These are phyloP conservation scores for Dactylonectria estremocensis DNA, from an alignment of 2,329 filamentous ascomycete genomes.

Conservation along the genomic window DNA sequence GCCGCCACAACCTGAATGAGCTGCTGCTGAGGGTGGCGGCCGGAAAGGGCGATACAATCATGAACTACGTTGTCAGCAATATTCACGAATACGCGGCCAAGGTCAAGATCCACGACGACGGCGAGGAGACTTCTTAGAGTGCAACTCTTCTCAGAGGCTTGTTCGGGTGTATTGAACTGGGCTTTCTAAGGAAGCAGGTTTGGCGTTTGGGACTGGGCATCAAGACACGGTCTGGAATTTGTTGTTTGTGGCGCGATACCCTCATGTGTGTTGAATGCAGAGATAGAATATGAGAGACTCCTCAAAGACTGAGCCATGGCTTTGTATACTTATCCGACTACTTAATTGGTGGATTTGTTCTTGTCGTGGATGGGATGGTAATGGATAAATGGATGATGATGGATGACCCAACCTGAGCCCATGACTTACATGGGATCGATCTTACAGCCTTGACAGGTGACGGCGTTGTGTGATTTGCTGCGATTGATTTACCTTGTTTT, in stretches of 20 bases:
- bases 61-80: slow-evolving; percentile 83
- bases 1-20: slow-evolving; percentile 90
- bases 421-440: slow-evolving; percentile 14
- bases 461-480: neutral
- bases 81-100: slow-evolving; percentile 87
- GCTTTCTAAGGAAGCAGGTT: slow-evolving; percentile 28
- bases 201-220: slow-evolving; percentile 45
- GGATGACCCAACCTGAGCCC: slow-evolving; percentile 11
- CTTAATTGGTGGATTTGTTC: neutral
- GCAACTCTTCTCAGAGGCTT: slow-evolving; percentile 22
- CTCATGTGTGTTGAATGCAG: slow-evolving; percentile 29
- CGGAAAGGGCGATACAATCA: slow-evolving; percentile 84
- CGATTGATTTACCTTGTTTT: neutral
- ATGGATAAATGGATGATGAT: slow-evolving; percentile 6
- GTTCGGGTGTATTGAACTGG: slow-evolving; percentile 24
- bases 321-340: neutral
- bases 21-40: slow-evolving; percentile 89
- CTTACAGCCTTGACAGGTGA: neutral
- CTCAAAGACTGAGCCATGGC: slow-evolving; percentile 14
- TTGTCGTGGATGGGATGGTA: slow-evolving; percentile 7
- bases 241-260: slow-evolving; percentile 42
- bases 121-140: slow-evolving; percentile 38
- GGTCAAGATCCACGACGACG: slow-evolving; percentile 86
- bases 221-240: slow-evolving; percentile 29
- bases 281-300: slow-evolving; percentile 31